Evolutionary conservation across 805 yeast genomes (phyloP), one percentile per base, ranked within the genome.

Genomic region (Lipomyces yamadae): DNA sequence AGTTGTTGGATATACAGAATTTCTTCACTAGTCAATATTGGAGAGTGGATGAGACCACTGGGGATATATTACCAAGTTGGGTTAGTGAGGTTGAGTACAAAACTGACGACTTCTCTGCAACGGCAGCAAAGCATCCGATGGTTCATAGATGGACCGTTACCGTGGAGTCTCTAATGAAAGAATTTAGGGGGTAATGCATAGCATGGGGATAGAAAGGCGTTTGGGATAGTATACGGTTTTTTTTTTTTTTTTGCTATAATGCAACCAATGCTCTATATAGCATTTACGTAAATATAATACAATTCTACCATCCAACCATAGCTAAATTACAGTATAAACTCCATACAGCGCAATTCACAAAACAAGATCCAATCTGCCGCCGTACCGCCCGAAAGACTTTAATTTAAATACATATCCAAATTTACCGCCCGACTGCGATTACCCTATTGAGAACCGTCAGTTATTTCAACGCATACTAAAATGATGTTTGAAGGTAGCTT

Each of bases 111-210:
- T 34, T 50, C 11, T 30, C 54, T 3, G 45, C 13, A 60, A 65
- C 45, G 72, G 76, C 57, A 54, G 33, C 8, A 78, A 74, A 60
- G 5, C 84, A 81, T 70, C 80, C 81, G 3, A 65, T 85, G 29
- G 65, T 88, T 3, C 66, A 68, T 1, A 77, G 80, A 62, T 88
- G 91, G 91, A 76, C 77, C 57, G 61, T 64, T 7, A 72, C 69
- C 32, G 68, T 73, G 4, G 64, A 64, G n/a, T 34, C 39, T 32
- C 37, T 69, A 30, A 11, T 52, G 35, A 52, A 11, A 29, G 55
- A 52, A 10, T 52, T n/a, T 32, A 24, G 55, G 24, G 3, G 29
- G 8, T 32, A 8, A 42, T n/a, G 24, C 48, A 42, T 42, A 42
- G 24, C 29, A 42, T 42, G 24, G 48, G 18, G 10, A 6, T 5